These are phyloP conservation scores for Nitzschia sp. DNA, from an alignment of 108 stramenopile genomes.

Conservation along the genomic window DNA sequence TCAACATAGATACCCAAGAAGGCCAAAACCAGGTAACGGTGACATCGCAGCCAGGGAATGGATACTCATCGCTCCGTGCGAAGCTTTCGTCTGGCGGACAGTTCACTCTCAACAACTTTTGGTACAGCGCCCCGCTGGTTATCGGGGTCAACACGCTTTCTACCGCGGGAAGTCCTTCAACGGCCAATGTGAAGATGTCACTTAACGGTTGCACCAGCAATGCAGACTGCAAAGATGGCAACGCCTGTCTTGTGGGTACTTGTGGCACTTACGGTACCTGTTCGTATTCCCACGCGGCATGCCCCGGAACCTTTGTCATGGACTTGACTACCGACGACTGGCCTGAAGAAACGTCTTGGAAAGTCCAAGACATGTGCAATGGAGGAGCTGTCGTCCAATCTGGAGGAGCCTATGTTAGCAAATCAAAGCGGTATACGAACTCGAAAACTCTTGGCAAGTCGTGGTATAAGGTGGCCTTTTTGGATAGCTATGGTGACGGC, in stretches of 20 bases:
- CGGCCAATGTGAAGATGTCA: neutral
- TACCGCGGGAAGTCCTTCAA: neutral
- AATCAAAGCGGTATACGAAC: neutral
- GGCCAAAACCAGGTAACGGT: constrained; percentile 39
- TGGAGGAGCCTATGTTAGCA: neutral
- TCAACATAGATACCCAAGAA: constrained; percentile 50
- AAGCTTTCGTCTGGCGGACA: constrained; percentile 35
- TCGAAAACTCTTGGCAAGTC: neutral
- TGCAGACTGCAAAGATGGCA: neutral
- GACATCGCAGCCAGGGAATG: constrained; percentile 17
- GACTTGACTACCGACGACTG: neutral
- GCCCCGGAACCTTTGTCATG: neutral
- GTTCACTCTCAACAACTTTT: constrained; percentile 30
- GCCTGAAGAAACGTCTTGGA: neutral
- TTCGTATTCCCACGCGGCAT: neutral
- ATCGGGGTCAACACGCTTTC: constrained; percentile 1
- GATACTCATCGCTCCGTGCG: constrained; percentile 37
- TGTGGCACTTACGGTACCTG: neutral
- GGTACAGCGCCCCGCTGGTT: constrained; percentile 4
- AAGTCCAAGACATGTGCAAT: neutral
- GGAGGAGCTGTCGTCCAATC: neutral
- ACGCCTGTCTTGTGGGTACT: neutral
- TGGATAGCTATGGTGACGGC: constrained; percentile 6
- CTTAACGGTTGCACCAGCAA: too few relatives aligned
- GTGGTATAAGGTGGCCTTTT: neutral